These are phyloP conservation scores for Podospora pseudoanserina DNA, from an alignment of 495 filamentous ascomycete species.

Conservation along the genomic window DNA sequence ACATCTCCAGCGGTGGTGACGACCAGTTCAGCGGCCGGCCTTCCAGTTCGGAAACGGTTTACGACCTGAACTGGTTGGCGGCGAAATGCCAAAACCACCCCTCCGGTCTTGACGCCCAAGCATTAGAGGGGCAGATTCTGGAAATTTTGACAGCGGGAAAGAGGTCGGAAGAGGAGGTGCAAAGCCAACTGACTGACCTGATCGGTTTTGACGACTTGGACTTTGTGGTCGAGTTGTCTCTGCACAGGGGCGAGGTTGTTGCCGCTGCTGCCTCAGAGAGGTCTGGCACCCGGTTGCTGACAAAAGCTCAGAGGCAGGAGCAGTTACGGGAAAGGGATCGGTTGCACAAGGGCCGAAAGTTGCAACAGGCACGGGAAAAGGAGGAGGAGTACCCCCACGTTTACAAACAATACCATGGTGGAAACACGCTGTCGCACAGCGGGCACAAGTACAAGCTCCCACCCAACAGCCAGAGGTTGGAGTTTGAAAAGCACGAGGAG, in stretches of 20 bases:
- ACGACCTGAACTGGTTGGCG: constrained; percentile 59
- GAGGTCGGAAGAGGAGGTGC: constrained; percentile 72
- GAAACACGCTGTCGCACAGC: constrained; percentile 71
- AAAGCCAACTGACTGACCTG: constrained; percentile 85
- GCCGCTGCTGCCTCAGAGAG: constrained; percentile 29
- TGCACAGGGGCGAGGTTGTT: constrained; percentile 63
- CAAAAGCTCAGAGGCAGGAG: constrained; percentile 70
- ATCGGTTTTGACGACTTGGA: constrained; percentile 91
- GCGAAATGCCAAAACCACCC: constrained; percentile 60
- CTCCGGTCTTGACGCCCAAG: constrained; percentile 54
- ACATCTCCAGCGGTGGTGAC: constrained; percentile 38
- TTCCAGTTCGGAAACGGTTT: constrained; percentile 20
- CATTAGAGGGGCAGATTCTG: constrained; percentile 68
- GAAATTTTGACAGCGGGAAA: constrained; percentile 67
- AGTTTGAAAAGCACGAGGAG: constrained; percentile 74
- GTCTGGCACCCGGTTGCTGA: constrained; percentile 56
- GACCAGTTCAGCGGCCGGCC: not conserved
- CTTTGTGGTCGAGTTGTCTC: constrained; percentile 77
- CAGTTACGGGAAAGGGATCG: constrained; percentile 67
- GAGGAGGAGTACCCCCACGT: constrained; percentile 85
- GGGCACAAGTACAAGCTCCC: constrained; percentile 78
- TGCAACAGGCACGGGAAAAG: constrained; percentile 59
- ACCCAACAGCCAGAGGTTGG: constrained; percentile 54
- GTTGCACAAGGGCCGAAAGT: constrained; percentile 66
- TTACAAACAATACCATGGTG: constrained; percentile 74